Conservation (phyloP, 169 alveolate species). For the Theileria sp. region DNA sequence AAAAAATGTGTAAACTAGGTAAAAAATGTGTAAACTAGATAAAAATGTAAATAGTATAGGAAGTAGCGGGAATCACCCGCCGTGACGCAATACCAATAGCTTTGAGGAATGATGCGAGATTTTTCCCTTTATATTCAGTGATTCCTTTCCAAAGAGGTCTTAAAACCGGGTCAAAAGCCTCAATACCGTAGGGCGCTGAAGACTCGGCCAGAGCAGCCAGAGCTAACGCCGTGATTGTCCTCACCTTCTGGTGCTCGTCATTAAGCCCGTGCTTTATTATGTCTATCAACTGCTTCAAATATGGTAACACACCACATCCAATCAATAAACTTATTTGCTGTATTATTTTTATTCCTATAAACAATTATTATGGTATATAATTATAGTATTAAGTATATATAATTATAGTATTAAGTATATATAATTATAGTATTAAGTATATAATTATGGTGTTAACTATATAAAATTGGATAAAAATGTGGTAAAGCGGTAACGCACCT, state of each 20-base stretch:
- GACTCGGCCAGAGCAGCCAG: slow-evolving; percentile 99
- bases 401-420: too few relatives aligned
- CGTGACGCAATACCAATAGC: slow-evolving; percentile 81
- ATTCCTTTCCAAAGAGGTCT: slow-evolving; percentile 98
- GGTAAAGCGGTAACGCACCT: slow-evolving; percentile 85
- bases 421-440: too few relatives aligned
- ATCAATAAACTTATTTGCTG: slow-evolving; percentile 95
- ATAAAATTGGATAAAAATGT: too few relatives aligned
- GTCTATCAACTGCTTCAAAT: slow-evolving; percentile 93
- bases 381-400: too few relatives aligned
- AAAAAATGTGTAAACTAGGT: too few relatives aligned
- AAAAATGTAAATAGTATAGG: slow-evolving; percentile 74
- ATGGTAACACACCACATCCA: slow-evolving; percentile 99
- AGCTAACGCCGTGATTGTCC: slow-evolving; percentile 98
- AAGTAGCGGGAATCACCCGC: not conserved
- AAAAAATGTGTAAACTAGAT: too few relatives aligned
- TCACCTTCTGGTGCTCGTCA: slow-evolving; percentile 93
- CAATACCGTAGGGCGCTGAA: slow-evolving; percentile 99
- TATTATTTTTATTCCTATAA: slow-evolving; percentile 88
- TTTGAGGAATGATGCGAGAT: slow-evolving; percentile 96
- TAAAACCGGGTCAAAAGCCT: slow-evolving; percentile 96
- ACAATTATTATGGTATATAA: not conserved
- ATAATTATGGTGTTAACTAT: too few relatives aligned
- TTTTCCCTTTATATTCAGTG: slow-evolving; percentile 95
- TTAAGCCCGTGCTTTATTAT: slow-evolving; percentile 95